These are phyloP conservation scores for Botryotinia calthae DNA, from an alignment of 2,329 filamentous ascomycete genomes.

Conservation along the genomic window DNA sequence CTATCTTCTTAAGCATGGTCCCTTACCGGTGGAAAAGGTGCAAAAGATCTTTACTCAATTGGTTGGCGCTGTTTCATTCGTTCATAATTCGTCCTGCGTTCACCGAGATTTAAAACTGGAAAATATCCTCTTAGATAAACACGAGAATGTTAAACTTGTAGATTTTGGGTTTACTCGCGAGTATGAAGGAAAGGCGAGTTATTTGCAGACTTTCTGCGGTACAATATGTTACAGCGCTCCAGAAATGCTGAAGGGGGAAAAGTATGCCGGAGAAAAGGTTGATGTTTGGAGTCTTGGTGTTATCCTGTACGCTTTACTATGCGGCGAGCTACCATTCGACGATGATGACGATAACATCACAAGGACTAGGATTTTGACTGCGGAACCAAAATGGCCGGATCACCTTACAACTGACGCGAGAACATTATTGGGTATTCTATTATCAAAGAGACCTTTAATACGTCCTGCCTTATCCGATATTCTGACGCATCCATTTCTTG, in stretches of 20 bases:
- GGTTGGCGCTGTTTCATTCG: slow-evolving; percentile 90
- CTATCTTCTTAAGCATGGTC: slow-evolving; percentile 83
- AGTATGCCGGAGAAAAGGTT: slow-evolving; percentile 96
- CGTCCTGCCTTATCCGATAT: slow-evolving; percentile 83
- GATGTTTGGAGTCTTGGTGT: slow-evolving; percentile 92
- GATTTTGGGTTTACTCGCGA: slow-evolving; percentile 98
- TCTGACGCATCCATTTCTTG: slow-evolving; percentile 80
- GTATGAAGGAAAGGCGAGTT: slow-evolving; percentile 92
- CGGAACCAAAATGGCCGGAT: slow-evolving; percentile 83
- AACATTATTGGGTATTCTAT: slow-evolving; percentile 71
- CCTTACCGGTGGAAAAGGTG: slow-evolving; percentile 79
- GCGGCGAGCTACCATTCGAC: slow-evolving; percentile 88
- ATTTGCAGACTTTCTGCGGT: slow-evolving; percentile 95
- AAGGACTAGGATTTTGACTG: slow-evolving; percentile 76
- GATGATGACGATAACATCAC: slow-evolving; percentile 91
- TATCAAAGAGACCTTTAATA: slow-evolving; percentile 85
- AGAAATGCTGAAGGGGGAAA: slow-evolving; percentile 97
- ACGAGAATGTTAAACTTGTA: slow-evolving; percentile 95
- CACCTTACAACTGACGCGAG: slow-evolving; percentile 75
- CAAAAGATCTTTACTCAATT: slow-evolving; percentile 96
- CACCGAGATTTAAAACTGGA: slow-evolving; percentile 96
- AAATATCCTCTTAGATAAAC: slow-evolving; percentile 92
- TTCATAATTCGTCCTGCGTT: slow-evolving; percentile 92
- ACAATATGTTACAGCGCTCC: slow-evolving; percentile 97
- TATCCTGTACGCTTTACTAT: slow-evolving; percentile 78